These are phyloP conservation scores for Colletotrichum higginsianum DNA, from an alignment of 2,329 filamentous ascomycete genomes.

Conservation along the genomic window DNA sequence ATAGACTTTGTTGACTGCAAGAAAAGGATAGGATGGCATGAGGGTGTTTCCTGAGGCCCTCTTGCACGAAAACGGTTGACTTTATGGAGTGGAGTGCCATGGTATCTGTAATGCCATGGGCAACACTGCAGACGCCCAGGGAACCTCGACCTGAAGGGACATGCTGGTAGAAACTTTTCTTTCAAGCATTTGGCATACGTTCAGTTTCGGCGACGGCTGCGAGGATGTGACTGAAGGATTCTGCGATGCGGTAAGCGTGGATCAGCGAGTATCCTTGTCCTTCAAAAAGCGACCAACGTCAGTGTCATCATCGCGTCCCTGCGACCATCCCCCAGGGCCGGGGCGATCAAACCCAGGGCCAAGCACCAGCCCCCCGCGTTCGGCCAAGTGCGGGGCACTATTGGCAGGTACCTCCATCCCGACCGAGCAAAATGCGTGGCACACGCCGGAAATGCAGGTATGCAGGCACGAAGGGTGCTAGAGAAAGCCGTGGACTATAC, in stretches of 20 bases:
- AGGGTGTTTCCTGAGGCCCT: not conserved
- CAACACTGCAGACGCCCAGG: not conserved
- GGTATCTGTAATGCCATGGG: not conserved
- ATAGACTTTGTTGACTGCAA: not conserved
- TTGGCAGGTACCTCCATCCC: slow-evolving; percentile 19
- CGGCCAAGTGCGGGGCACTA: slow-evolving; percentile 26
- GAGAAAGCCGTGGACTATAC: slow-evolving; percentile 5
- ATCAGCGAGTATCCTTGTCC: slow-evolving; percentile 30
- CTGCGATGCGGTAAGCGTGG: slow-evolving; percentile 29
- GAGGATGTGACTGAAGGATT: slow-evolving; percentile 22
- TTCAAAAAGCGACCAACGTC: slow-evolving; percentile 17
- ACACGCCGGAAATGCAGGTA: slow-evolving; percentile 6
- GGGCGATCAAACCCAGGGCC: slow-evolving; percentile 13
- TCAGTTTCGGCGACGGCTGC: slow-evolving; percentile 24
- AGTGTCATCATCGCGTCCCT: slow-evolving; percentile 16
- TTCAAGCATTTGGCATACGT: not conserved
- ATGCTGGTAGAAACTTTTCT: not conserved
- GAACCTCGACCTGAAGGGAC: not conserved
- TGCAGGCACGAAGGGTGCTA: slow-evolving; percentile 21
- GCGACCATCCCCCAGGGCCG: slow-evolving; percentile 17
- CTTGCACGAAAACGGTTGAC: not conserved
- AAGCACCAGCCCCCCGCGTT: slow-evolving; percentile 35
- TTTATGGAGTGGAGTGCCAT: not conserved
- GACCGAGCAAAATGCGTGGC: not conserved
- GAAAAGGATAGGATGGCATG: not conserved